Evolutionary conservation across 345 rosid species (phyloP).

Genomic region (Geranium rotundifolium): DNA sequence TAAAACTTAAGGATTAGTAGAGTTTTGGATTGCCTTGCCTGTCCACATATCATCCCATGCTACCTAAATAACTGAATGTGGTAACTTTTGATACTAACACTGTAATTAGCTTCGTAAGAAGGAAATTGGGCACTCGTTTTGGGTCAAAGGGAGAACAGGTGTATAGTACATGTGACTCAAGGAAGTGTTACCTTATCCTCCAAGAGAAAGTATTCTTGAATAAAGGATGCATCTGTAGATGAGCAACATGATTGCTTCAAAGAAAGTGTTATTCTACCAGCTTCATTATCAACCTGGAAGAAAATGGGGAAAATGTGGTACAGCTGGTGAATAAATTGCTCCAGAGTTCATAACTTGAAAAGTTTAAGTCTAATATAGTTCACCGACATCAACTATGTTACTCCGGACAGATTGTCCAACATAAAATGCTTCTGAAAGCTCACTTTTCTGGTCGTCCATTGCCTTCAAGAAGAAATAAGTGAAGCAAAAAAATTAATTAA

Average conservation of each 20-base stretch:
- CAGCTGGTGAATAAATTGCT: background rate
- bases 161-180: too few species aligned
- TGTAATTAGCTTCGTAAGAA: too few species aligned
- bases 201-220: slow-evolving; percentile 55
- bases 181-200: slow-evolving; percentile 61
- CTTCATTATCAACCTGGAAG: slow-evolving; percentile 60
- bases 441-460: slow-evolving; percentile 46
- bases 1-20: too few species aligned
- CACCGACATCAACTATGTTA: slow-evolving; percentile 63
- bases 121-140: background rate
- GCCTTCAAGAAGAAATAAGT: slow-evolving; percentile 38
- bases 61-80: too few species aligned
- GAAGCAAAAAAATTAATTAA: background rate
- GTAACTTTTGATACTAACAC: background rate
- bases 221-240: slow-evolving; percentile 68
- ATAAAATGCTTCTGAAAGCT: slow-evolving; percentile 58
- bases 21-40: too few species aligned
- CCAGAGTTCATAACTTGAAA: background rate
- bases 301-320: background rate
- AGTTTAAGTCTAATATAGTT: slow-evolving; percentile 15
- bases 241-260: slow-evolving; percentile 83
- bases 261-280: slow-evolving; percentile 63
- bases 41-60: too few species aligned
- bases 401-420: slow-evolving; percentile 91
- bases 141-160: too few species aligned